These are phyloP conservation scores for Mycena citricolor DNA, from an alignment of 1,284 basidiomycete genomes.

Conservation along the genomic window DNA sequence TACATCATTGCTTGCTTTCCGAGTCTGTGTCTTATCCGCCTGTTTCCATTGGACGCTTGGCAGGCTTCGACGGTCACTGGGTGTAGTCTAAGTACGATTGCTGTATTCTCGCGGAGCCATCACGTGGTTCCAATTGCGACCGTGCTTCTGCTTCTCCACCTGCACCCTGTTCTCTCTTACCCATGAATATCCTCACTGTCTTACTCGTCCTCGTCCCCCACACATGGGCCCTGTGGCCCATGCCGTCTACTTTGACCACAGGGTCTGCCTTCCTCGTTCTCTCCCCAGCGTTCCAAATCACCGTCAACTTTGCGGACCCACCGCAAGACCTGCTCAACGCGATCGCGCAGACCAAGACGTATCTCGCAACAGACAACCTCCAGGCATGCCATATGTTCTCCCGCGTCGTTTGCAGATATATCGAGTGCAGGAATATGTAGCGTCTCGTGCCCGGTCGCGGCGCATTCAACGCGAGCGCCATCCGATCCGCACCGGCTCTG, in stretches of 20 bases:
- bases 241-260: conserved; percentile 49
- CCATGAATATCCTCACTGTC: neutral
- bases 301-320: conserved; percentile 36
- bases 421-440: conserved; percentile 23
- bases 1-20: too few species aligned
- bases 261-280: conserved; percentile 55
- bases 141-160: too few species aligned
- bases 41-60: too few species aligned
- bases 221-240: conserved; percentile 54
- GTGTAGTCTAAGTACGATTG: too few species aligned
- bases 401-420: neutral
- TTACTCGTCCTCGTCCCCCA: conserved; percentile 10
- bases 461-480: conserved; percentile 34
- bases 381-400: conserved; percentile 23
- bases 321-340: conserved; percentile 46
- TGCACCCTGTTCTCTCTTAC: too few species aligned
- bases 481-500: conserved; percentile 32
- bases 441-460: conserved; percentile 53
- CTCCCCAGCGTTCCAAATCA: conserved; percentile 47
- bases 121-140: too few species aligned
- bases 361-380: conserved; percentile 49
- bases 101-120: too few species aligned
- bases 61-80: too few species aligned
- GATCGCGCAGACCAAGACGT: conserved; percentile 38
- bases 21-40: too few species aligned